A percentile compares a stretch with the other conserved stretches of the same genome.
phyloP scores from a whole-genome alignment of 2,329 filamentous ascomycete species.

The Rutstroemia sp. region DNA sequence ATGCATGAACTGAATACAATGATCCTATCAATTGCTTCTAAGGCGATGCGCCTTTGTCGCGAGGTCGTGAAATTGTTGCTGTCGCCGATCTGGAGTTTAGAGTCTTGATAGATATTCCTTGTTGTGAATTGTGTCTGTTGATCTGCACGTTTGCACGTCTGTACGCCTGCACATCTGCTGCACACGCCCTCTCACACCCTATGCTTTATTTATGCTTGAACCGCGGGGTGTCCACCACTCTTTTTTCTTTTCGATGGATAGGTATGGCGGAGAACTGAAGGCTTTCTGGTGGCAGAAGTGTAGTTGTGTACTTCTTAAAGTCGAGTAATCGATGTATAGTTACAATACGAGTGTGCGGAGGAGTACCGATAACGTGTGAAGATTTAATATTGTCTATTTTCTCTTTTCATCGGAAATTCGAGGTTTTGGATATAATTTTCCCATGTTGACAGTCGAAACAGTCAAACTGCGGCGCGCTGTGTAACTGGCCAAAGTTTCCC shows the following conservation, averaged over 20 bases:
- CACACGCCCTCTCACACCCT: slow-evolving; percentile 1
- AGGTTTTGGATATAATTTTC: no score
- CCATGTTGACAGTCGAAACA: no score
- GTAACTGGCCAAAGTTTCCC: background rate
- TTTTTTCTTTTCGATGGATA: no score
- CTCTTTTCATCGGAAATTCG: no score
- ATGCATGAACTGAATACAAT: slow-evolving; percentile 7
- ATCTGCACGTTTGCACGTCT: slow-evolving; percentile 5
- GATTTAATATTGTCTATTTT: no score
- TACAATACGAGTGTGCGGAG: no score
- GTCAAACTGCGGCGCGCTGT: no score
- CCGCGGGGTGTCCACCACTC: background rate
- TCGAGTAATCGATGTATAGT: no score
- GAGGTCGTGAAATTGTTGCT: background rate
- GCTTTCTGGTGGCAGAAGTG: no score
- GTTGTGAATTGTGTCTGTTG: slow-evolving; percentile 9
- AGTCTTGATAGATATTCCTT: background rate
- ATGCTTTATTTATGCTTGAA: slow-evolving; percentile 1
- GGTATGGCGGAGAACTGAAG: no score
- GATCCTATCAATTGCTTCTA: slow-evolving; percentile 2
- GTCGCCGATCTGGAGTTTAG: background rate
- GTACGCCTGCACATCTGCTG: background rate
- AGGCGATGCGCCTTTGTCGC: slow-evolving; percentile 20
- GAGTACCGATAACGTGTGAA: no score
- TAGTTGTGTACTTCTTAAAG: no score